These are phyloP conservation scores for Seiridium cupressi DNA, from an alignment of 2,329 filamentous ascomycete genomes.

Conservation along the genomic window DNA sequence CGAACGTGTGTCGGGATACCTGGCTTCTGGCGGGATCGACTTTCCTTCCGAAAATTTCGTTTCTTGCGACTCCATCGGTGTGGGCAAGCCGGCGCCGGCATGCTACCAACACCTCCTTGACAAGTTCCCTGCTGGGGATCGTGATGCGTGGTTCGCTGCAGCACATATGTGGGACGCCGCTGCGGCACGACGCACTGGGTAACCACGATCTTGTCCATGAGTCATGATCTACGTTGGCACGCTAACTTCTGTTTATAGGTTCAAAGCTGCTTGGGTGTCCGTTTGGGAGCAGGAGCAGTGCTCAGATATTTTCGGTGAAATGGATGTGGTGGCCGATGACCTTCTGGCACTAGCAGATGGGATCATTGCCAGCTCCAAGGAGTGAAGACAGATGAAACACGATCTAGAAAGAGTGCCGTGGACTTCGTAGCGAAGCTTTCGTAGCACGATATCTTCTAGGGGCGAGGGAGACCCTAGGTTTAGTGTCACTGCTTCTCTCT, in stretches of 20 bases:
- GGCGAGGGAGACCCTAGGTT: background rate
- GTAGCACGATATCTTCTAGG: background rate
- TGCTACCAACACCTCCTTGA: slow-evolving; percentile 37
- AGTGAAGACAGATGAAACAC: background rate
- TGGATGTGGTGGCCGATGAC: slow-evolving; percentile 48
- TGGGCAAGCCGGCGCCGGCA: slow-evolving; percentile 49
- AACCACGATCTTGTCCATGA: slow-evolving; percentile 8
- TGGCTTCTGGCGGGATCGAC: slow-evolving; percentile 42
- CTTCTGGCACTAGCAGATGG: slow-evolving; percentile 46
- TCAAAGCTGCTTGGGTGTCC: slow-evolving; percentile 52
- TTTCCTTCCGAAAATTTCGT: slow-evolving; percentile 50
- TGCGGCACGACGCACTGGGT: slow-evolving; percentile 46
- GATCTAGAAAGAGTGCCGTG: background rate
- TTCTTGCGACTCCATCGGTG: slow-evolving; percentile 44
- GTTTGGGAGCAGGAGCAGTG: slow-evolving; percentile 50
- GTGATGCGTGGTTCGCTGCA: slow-evolving; percentile 54
- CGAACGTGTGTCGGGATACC: slow-evolving; percentile 49
- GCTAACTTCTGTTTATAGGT: slow-evolving; percentile 18
- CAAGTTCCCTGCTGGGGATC: slow-evolving; percentile 30
- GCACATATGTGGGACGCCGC: slow-evolving; percentile 60
- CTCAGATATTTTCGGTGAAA: slow-evolving; percentile 47
- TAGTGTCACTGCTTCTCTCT: no score
- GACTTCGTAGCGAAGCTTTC: background rate
- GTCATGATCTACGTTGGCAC: background rate
- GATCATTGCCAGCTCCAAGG: slow-evolving; percentile 21